Base-by-base conservation (phyloP, 1,284 basidiomycete genomes). In the Cerioporus squamosus region DNA sequence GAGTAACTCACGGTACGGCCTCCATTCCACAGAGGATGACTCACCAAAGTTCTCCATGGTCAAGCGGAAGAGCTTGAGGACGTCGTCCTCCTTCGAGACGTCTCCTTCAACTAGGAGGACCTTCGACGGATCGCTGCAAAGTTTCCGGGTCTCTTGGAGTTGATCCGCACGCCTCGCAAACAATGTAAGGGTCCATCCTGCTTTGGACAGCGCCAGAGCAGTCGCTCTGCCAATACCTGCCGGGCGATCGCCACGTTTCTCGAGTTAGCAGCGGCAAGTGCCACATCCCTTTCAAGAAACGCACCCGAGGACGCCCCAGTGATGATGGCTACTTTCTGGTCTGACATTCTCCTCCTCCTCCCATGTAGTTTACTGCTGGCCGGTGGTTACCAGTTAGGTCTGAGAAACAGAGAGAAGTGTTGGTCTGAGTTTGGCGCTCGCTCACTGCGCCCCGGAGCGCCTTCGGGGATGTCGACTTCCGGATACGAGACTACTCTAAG, bases 11-110 rank as follows among this genome's bases (percentile, higher is more conserved):
- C n/a, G n/a, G 38, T 18, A 14, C 18, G 6, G 2, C 6, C 5
- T 18, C 20, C n/a, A 12, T 18, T 22, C 8, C n/a, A 18, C 40
- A 20, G 1, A n/a, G 1, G 3, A 33, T 9, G 6, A 10, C 77
- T 46, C 66, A 83, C 89, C 90, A 67, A 88, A 93, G 56, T 78
- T 77, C 23, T 78, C 72, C 45, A 84, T 70, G 1, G 86, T 79
- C 36, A 76, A 70, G 9, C 74, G 66, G 69, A 94, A 94, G 46
- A 93, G 74, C n/a, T 66, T 67, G 60, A 76, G 72, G 2, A 92
- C 87, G 53, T 86, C 85, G 0, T 69, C 74, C 66, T 89, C 86
- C 45, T 84, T 77, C 0, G 83, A 77, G 10, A 93, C 80, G 68
- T 93, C 88, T 1, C 90, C 91, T 0, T 78, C 67, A 17, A 88